phyloP scores from a whole-genome alignment of 305 asterid species.

The Fraxinus albicans region DNA sequence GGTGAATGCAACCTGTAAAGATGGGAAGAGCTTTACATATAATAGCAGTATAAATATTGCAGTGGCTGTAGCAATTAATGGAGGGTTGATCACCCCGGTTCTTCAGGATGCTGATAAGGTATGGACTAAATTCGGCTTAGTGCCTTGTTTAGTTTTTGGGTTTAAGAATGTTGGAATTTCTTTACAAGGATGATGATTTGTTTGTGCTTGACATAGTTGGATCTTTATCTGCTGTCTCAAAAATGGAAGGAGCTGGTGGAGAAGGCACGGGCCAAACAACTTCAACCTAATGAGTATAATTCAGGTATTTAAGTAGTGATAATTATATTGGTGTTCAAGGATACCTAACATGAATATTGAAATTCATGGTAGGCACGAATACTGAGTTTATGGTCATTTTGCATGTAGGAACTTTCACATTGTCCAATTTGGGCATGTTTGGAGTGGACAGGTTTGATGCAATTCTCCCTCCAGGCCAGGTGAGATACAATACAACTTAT shows the following conservation, averaged over 20 bases:
- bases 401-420: conserved; percentile 75
- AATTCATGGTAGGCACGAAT: not conserved
- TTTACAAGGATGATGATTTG: conserved; percentile 13
- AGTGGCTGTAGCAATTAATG: conserved; percentile 89
- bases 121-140: not conserved
- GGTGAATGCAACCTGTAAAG: conserved; percentile 87
- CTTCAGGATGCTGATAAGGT: conserved; percentile 99
- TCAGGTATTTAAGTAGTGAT: conserved; percentile 50
- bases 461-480: conserved; percentile 99
- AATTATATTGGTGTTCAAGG: not conserved
- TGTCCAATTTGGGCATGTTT: conserved; percentile 95
- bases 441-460: conserved; percentile 98
- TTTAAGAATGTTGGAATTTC: conserved; percentile 3
- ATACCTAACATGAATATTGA: not conserved
- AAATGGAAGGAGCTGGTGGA: conserved; percentile 96
- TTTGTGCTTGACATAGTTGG: conserved; percentile 61
- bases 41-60: conserved; percentile 79
- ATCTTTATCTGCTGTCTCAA: conserved; percentile 83
- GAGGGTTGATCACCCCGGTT: conserved; percentile 96
- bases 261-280: conserved; percentile 95
- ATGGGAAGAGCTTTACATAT: conserved; percentile 87
- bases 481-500: conserved; percentile 25
- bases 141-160: conserved; percentile 4
- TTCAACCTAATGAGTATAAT: conserved; percentile 87
- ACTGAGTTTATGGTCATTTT: conserved; percentile 18